Conservation (phyloP, 2,329 filamentous ascomycete species). For the Colletotrichum spinosum region DNA sequence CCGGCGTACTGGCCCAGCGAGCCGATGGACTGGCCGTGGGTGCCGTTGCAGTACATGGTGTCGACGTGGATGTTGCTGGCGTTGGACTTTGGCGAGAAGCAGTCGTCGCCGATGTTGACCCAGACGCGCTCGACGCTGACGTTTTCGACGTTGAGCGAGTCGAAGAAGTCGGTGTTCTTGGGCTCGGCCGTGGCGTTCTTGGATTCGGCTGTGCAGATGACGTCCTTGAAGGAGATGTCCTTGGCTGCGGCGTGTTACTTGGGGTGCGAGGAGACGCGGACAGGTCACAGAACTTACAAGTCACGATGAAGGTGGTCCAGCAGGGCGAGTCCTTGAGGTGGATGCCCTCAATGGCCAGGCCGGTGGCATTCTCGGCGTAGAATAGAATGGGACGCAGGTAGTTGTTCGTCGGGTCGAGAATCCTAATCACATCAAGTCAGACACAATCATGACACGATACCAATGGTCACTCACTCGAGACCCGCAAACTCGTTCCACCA, state of each 20-base stretch:
- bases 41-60: conserved; percentile 69
- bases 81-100: conserved; percentile 74
- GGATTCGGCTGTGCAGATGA: conserved; percentile 65
- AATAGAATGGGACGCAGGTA: conserved; percentile 70
- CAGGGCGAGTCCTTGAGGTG: conserved; percentile 70
- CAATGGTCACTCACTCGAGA: conserved; percentile 26
- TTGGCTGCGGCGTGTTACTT: conserved; percentile 44
- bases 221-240: conserved; percentile 64
- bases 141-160: conserved; percentile 38
- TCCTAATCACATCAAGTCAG: conserved; percentile 37
- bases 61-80: conserved; percentile 69
- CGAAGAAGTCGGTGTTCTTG: conserved; percentile 70
- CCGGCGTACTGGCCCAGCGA: conserved; percentile 69
- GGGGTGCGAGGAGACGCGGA: too few relatives aligned
- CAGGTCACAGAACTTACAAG: conserved; percentile 49
- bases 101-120: conserved; percentile 74
- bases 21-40: conserved; percentile 71
- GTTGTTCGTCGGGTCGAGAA: conserved; percentile 62
- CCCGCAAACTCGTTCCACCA: conserved; percentile 73
- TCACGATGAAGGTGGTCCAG: conserved; percentile 72
- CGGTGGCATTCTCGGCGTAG: conserved; percentile 69
- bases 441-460: background rate
- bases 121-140: conserved; percentile 37
- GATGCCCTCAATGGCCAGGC: conserved; percentile 67
- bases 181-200: conserved; percentile 69